A percentile compares a stretch with the other conserved stretches of the same genome.
These are phyloP conservation scores for Trichoderma harzianum DNA, from an alignment of 2,329 filamentous ascomycete genomes.

Conservation along the genomic window DNA sequence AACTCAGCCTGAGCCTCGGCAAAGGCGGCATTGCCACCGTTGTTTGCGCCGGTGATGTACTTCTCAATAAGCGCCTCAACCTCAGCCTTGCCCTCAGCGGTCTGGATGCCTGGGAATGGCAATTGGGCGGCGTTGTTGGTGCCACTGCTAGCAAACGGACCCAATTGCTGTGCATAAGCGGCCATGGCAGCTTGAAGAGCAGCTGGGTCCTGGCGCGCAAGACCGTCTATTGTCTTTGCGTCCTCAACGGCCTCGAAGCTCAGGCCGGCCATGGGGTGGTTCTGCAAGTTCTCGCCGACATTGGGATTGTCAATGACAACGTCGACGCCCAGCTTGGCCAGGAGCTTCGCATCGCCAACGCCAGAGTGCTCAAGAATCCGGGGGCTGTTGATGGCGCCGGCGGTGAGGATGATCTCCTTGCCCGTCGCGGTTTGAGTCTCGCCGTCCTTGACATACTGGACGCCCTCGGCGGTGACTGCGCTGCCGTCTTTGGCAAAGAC, in stretches of 20 bases:
- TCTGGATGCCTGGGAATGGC: background rate
- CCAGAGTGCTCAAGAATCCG: constrained; percentile 44
- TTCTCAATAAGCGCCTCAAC: constrained; percentile 8
- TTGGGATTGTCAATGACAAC: constrained; percentile 34
- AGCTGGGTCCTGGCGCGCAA: constrained; percentile 31
- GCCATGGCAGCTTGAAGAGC: constrained; percentile 31
- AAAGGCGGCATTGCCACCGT: background rate
- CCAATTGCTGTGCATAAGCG: constrained; percentile 28
- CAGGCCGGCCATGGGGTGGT: constrained; percentile 29
- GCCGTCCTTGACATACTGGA: constrained; percentile 22
- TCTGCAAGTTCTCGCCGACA: constrained; percentile 39
- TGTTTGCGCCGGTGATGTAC: background rate
- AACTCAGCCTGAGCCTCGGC: constrained; percentile 8
- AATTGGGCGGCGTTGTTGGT: constrained; percentile 8
- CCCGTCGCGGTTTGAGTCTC: constrained; percentile 23
- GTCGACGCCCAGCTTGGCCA: constrained; percentile 33
- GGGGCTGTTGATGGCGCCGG: constrained; percentile 41
- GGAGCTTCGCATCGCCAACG: constrained; percentile 34
- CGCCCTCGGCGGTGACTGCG: constrained; percentile 21
- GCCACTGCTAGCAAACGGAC: constrained; percentile 13
- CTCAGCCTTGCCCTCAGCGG: background rate
- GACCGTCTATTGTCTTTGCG: constrained; percentile 29
- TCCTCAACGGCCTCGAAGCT: constrained; percentile 17
- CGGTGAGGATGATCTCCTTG: constrained; percentile 42
- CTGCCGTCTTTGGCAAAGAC: constrained; percentile 22